Evolutionary conservation across 192 early-diverging fungal species (phyloP), one percentile per base, ranked within the genome.

Genomic region (Backusella psychrophila): DNA sequence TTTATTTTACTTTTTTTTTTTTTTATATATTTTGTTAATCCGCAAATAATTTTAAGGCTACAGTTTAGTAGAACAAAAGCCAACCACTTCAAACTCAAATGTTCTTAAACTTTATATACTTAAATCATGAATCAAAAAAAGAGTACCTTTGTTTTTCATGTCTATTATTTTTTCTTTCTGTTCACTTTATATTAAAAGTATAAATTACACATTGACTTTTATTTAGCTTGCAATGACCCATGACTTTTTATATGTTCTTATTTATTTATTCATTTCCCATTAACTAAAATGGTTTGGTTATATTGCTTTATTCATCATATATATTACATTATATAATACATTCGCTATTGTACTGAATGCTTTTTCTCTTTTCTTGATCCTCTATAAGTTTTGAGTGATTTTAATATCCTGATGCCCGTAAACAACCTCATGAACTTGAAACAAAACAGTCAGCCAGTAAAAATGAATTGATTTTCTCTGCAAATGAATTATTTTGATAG

Each of bases 401-500:
- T 26, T 63, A 63, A 63, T 63, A 63, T 63, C 56, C 56, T 63
- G 56, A 63, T 29, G 23, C 23, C 56, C 56, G 56, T 63, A 29
- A 63, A 63, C 23, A 63, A 26, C 56, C 12, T 26, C 21, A 29
- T 63, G 29, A 3, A 26, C 56, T 14, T 63, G 56, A 63, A 63
- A 63, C 56, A 63, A 7, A 29, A 12, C 26, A 63, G 29, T 29
- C 9, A 12, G 23, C 56, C 56, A 63, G 56, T 63, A 63, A 63
- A n/a, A 29, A 63, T 29, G 56, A 63, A 63, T 29, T 63, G 56
- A 63, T 63, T 14, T 49, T 29, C 8, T 63, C 23, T 63, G 21
- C 26, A 63, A 63, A 63, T 63, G 56, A 63, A 63, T 63, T 63
- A 63, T 63, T 63, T 63, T 63, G 56, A 63, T 63, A 29, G 9